These are phyloP conservation scores for Vickermania spadyakhi DNA, from an alignment of 208 protist species.

Conservation along the genomic window DNA sequence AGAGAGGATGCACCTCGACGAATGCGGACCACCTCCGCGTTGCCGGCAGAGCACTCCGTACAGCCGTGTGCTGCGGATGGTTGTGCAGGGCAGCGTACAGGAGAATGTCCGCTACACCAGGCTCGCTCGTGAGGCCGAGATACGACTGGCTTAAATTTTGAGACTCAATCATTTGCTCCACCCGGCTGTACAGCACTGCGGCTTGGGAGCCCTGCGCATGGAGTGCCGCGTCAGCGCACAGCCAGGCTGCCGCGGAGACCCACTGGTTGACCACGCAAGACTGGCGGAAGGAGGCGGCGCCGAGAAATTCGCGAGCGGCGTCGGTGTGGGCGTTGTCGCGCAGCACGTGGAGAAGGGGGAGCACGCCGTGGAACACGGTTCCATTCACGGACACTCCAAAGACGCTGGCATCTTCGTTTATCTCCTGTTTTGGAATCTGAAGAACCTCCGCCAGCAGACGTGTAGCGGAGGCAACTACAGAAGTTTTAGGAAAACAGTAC, in stretches of 20 bases:
- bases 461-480: neutral
- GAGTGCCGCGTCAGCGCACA: constrained; percentile 12
- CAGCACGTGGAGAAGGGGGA: neutral
- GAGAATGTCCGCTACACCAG: constrained; percentile 65
- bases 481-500: neutral
- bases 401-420: neutral
- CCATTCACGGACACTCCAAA: neutral
- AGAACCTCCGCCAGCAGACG: constrained; percentile 1
- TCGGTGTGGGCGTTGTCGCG: neutral
- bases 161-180: constrained; percentile 32
- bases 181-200: constrained; percentile 27
- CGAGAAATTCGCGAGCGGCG: constrained; percentile 7
- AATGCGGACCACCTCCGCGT: constrained; percentile 24
- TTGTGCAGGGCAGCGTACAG: constrained; percentile 51
- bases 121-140: constrained; percentile 30
- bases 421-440: neutral
- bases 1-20: constrained; percentile 27
- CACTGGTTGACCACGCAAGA: constrained; percentile 47
- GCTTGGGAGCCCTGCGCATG: constrained; percentile 12
- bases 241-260: constrained; percentile 20
- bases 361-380: neutral
- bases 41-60: constrained; percentile 19
- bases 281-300: constrained; percentile 17
- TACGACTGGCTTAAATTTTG: constrained; percentile 18
- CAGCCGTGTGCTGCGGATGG: constrained; percentile 14